phyloP scores from a whole-genome alignment of 2,329 filamentous ascomycete species.

The Scolecobasidium constrictum region DNA sequence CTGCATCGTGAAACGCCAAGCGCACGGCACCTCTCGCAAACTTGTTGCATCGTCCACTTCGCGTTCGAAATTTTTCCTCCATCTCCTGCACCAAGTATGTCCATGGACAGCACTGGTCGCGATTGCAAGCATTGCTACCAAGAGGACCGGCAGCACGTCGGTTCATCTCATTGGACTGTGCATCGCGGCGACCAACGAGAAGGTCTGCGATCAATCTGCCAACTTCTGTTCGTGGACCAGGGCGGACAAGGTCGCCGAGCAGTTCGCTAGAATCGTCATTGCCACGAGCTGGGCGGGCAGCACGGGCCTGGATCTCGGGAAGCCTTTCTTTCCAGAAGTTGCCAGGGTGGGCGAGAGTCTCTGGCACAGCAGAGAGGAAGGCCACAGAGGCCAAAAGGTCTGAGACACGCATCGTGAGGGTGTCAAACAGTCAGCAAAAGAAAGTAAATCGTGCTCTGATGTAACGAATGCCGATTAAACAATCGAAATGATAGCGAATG shows the following conservation, averaged over 20 bases:
- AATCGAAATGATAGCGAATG: too few species aligned
- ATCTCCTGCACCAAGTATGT: constrained; percentile 22
- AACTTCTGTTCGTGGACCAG: constrained; percentile 15
- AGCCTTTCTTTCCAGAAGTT: constrained; percentile 8
- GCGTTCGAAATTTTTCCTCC: constrained; percentile 16
- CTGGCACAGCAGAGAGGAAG: neutral
- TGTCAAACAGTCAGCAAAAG: too few species aligned
- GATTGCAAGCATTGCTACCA: constrained; percentile 22
- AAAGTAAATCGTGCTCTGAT: too few species aligned
- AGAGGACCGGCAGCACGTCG: constrained; percentile 15
- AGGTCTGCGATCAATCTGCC: constrained; percentile 19
- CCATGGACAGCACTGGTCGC: constrained; percentile 24
- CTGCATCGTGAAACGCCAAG: constrained; percentile 25
- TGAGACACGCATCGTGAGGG: neutral
- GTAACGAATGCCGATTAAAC: too few species aligned
- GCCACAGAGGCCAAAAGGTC: neutral
- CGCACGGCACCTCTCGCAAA: constrained; percentile 24
- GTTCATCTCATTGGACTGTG: constrained; percentile 17
- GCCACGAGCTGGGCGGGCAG: constrained; percentile 13
- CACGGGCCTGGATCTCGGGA: constrained; percentile 10
- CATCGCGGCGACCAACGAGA: constrained; percentile 18
- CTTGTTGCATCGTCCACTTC: constrained; percentile 21
- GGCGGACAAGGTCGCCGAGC: constrained; percentile 23
- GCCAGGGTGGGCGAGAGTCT: constrained; percentile 7
- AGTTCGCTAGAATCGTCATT: constrained; percentile 19